These are phyloP conservation scores for Triticum timopheevii DNA, from an alignment of 176 grass and related monocot species.

Conservation along the genomic window DNA sequence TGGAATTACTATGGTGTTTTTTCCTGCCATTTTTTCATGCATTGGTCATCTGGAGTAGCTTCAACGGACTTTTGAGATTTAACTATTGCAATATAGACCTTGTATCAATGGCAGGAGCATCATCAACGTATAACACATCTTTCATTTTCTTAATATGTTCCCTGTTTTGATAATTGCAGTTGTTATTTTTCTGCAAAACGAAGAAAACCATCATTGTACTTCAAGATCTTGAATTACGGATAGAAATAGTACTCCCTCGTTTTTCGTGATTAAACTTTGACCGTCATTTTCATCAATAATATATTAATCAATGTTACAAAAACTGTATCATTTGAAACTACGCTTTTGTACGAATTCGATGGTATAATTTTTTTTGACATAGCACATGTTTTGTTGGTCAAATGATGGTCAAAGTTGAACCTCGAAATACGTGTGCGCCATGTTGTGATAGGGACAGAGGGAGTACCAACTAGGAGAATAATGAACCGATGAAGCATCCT, in stretches of 20 bases:
- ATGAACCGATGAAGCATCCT: not conserved
- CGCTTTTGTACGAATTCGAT: not conserved
- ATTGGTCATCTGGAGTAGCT: not conserved
- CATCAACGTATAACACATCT: not conserved
- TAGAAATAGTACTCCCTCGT: not conserved
- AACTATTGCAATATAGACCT: not conserved
- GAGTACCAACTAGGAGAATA: not conserved
- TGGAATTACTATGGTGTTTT: constrained; percentile 7
- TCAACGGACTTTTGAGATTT: not conserved
- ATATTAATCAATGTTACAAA: not conserved
- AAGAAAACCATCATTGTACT: not conserved
- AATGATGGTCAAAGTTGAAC: not conserved
- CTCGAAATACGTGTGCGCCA: not conserved
- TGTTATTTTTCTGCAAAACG: not conserved
- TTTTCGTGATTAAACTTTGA: not conserved
- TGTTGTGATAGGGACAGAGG: not conserved
- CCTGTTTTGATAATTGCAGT: not conserved
- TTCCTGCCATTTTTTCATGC: not conserved
- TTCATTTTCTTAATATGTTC: not conserved
- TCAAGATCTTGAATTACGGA: not conserved
- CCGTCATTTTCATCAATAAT: not conserved
- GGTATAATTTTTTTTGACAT: not conserved
- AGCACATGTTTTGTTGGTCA: not conserved
- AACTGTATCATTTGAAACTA: not conserved
- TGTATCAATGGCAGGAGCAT: not conserved